A percentile compares a stretch with the other conserved stretches of the same genome.
Evolutionary conservation across 352 stramenopile species (phyloP).

Genomic region (Plasmopara muralis): DNA sequence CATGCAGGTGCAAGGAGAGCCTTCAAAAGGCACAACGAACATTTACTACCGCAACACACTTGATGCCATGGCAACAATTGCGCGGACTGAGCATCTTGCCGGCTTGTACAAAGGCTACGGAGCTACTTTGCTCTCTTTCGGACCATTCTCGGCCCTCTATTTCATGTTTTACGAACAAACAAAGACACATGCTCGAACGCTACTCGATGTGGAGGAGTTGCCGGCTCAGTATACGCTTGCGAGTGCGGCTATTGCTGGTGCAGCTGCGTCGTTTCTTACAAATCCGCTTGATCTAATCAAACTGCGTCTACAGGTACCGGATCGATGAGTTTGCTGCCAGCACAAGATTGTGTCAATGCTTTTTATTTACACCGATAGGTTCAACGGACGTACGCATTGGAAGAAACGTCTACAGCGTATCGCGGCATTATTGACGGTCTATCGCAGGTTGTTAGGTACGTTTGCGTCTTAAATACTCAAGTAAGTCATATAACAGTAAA

Average conservation of each 20-base stretch:
- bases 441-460: slow-evolving; percentile 56
- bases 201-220: slow-evolving; percentile 37
- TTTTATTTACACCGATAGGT: slow-evolving; percentile 59
- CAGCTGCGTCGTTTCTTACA: slow-evolving; percentile 92
- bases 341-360: background rate
- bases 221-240: slow-evolving; percentile 54
- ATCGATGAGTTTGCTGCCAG: background rate
- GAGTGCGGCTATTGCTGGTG: slow-evolving; percentile 79
- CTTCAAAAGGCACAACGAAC: slow-evolving; percentile 4
- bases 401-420: slow-evolving; percentile 33
- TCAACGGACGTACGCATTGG: slow-evolving; percentile 38
- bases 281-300: slow-evolving; percentile 97
- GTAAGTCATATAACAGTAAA: slow-evolving; percentile 1
- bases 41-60: slow-evolving; percentile 89
- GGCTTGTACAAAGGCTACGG: slow-evolving; percentile 95
- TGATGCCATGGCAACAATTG: slow-evolving; percentile 89
- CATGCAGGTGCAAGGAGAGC: slow-evolving; percentile 90
- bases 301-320: slow-evolving; percentile 89
- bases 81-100: slow-evolving; percentile 79
- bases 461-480: background rate
- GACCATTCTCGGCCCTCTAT: slow-evolving; percentile 96
- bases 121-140: slow-evolving; percentile 95
- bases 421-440: slow-evolving; percentile 85
- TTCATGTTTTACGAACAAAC: slow-evolving; percentile 96
- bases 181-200: slow-evolving; percentile 47